Evolutionary conservation across 495 filamentous ascomycete species (phyloP).

Genomic region (Chaetomium cochliodes): DNA sequence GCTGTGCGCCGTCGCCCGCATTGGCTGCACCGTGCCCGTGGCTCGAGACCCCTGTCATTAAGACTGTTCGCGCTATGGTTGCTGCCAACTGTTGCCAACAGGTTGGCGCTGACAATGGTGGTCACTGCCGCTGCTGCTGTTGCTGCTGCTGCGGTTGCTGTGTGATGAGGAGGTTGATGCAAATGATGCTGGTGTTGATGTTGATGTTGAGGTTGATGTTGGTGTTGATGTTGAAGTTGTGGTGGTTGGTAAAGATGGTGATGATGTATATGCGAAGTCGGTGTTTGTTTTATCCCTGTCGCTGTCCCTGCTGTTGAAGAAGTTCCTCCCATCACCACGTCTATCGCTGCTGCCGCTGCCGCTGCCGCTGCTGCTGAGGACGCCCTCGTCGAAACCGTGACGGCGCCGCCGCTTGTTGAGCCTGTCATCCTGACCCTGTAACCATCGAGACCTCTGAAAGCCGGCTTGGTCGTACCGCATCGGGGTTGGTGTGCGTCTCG

Average conservation of each 20-base stretch:
- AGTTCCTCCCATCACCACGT: conserved; percentile 24
- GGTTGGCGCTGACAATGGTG: conserved; percentile 19
- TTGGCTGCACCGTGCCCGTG: conserved; percentile 35
- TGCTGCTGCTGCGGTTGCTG: conserved; percentile 5
- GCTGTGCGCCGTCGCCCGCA: conserved; percentile 35
- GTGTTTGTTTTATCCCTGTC: conserved; percentile 3
- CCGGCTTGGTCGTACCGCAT: conserved; percentile 15
- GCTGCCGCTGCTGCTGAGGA: conserved; percentile 17
- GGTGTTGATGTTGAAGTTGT: background rate
- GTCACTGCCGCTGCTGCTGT: conserved; percentile 8
- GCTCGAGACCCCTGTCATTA: conserved; percentile 31
- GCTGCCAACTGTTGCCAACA: conserved; percentile 19
- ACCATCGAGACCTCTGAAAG: conserved; percentile 30
- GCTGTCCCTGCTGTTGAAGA: background rate
- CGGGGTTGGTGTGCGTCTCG: conserved; percentile 14
- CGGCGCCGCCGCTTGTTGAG: conserved; percentile 29
- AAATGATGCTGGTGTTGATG: background rate
- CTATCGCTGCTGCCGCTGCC: conserved; percentile 9
- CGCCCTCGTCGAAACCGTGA: conserved; percentile 29
- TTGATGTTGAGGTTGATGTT: conserved; percentile 15
- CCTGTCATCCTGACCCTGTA: conserved; percentile 29
- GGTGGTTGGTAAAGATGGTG: no score
- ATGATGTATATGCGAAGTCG: no score
- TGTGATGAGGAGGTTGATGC: background rate
- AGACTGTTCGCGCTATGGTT: background rate